Evolutionary conservation across 1,284 basidiomycete genomes (phyloP).

Genomic region (Apiotrichum porosum): DNA sequence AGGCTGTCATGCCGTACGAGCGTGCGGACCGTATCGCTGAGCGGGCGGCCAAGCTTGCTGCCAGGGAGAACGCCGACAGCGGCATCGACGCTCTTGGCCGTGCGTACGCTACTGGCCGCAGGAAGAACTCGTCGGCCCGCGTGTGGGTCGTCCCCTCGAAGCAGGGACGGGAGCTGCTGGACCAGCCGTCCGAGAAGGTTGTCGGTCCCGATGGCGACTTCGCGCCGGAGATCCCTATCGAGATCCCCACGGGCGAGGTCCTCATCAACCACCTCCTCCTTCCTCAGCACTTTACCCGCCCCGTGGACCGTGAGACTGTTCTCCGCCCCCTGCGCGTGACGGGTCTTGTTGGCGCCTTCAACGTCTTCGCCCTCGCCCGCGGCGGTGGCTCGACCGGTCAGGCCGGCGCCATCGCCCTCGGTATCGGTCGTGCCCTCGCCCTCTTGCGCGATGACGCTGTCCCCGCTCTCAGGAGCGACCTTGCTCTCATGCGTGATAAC

Average conservation of each 20-base stretch:
- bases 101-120: constrained; percentile 73
- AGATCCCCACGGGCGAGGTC: constrained; percentile 56
- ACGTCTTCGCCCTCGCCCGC: constrained; percentile 79
- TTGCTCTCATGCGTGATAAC: constrained; percentile 82
- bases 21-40: constrained; percentile 29
- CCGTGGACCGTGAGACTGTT: constrained; percentile 71
- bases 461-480: constrained; percentile 68
- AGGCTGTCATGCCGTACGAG: constrained; percentile 63
- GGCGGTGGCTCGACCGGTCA: constrained; percentile 90
- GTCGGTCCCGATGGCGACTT: neutral
- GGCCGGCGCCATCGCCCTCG: constrained; percentile 81
- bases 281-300: constrained; percentile 69
- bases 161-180: constrained; percentile 12
- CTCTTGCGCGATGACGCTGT: constrained; percentile 65
- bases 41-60: neutral
- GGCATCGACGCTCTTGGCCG: constrained; percentile 68
- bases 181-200: neutral
- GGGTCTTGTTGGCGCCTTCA: constrained; percentile 84
- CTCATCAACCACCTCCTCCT: constrained; percentile 81
- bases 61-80: constrained; percentile 23
- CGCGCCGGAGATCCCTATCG: neutral
- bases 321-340: constrained; percentile 78
- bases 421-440: constrained; percentile 73
- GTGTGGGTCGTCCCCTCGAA: constrained; percentile 89
- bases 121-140: constrained; percentile 79